These are phyloP conservation scores for Termitomyces sp. DNA, from an alignment of 1,284 basidiomycete species.

Conservation along the genomic window DNA sequence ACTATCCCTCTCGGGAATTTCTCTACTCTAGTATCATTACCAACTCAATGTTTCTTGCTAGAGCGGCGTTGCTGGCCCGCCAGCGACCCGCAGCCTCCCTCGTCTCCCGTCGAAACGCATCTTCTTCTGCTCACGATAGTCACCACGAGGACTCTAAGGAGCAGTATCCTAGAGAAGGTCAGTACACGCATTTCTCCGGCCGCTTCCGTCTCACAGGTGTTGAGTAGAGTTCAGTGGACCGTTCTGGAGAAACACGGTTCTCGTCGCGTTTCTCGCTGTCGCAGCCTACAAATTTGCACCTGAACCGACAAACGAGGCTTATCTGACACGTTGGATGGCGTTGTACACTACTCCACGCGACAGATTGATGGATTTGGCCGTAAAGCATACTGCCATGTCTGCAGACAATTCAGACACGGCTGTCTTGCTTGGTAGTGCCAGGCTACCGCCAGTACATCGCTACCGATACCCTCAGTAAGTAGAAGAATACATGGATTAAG, in stretches of 20 bases:
- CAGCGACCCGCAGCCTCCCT: slow-evolving; percentile 14
- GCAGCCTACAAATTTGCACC: slow-evolving; percentile 67
- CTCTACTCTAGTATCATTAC: neutral
- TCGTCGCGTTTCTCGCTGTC: slow-evolving; percentile 42
- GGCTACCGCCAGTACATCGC: slow-evolving; percentile 50
- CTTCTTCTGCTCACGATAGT: slow-evolving; percentile 28
- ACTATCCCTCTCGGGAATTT: neutral
- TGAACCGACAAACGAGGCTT: slow-evolving; percentile 49
- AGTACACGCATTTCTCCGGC: slow-evolving; percentile 19
- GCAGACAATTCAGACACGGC: slow-evolving; percentile 41
- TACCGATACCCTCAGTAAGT: slow-evolving; percentile 69
- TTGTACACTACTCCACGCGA: slow-evolving; percentile 46
- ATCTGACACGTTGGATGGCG: slow-evolving; percentile 59
- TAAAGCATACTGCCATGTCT: slow-evolving; percentile 50
- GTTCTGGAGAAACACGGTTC: slow-evolving; percentile 57
- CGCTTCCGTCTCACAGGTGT: slow-evolving; percentile 6
- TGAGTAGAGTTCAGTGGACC: slow-evolving; percentile 50
- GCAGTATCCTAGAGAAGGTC: slow-evolving; percentile 55
- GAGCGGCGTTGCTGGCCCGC: slow-evolving; percentile 20
- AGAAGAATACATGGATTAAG: neutral
- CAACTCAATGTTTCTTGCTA: slow-evolving; percentile 27
- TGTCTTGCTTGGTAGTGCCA: slow-evolving; percentile 45
- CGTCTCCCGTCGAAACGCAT: slow-evolving; percentile 32
- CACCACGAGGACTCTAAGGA: slow-evolving; percentile 35
- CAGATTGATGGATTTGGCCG: slow-evolving; percentile 49